phyloP scores from a whole-genome alignment of 306 rosid species.

The Albizia julibrissin region DNA sequence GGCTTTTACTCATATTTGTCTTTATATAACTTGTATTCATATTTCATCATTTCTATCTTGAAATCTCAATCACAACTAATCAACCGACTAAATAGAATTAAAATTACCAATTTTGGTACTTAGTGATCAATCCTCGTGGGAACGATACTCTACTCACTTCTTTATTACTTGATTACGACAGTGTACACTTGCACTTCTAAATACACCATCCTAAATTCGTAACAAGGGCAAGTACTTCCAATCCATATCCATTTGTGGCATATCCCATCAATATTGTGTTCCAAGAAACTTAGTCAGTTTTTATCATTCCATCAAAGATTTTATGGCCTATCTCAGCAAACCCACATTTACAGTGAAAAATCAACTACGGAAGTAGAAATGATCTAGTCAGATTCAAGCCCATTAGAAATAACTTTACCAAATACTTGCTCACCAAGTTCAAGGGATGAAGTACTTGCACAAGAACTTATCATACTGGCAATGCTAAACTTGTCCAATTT shows the following conservation, averaged over 20 bases:
- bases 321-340: conserved; percentile 53
- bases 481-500: conserved; percentile 71
- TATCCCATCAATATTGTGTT: conserved; percentile 80
- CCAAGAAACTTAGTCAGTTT: conserved; percentile 74
- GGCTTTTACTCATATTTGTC: no score
- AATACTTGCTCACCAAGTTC: conserved; percentile 74
- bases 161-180: no score
- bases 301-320: conserved; percentile 58
- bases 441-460: conserved; percentile 65
- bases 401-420: conserved; percentile 46
- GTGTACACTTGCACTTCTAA: no score
- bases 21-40: no score
- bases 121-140: no score
- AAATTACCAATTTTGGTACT: no score
- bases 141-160: no score
- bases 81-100: no score
- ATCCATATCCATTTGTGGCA: conserved; percentile 82
- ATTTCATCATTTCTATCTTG: no score
- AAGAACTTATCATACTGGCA: conserved; percentile 69
- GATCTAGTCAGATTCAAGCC: conserved; percentile 62
- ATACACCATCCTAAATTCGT: no score
- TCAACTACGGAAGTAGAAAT: conserved; percentile 69
- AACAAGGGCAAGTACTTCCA: conserved; percentile 57
- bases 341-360: conserved; percentile 81
- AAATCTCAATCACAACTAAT: no score